These are phyloP conservation scores for Vitis hybrid DNA, from an alignment of 177 flowering plant genomes.

Conservation along the genomic window DNA sequence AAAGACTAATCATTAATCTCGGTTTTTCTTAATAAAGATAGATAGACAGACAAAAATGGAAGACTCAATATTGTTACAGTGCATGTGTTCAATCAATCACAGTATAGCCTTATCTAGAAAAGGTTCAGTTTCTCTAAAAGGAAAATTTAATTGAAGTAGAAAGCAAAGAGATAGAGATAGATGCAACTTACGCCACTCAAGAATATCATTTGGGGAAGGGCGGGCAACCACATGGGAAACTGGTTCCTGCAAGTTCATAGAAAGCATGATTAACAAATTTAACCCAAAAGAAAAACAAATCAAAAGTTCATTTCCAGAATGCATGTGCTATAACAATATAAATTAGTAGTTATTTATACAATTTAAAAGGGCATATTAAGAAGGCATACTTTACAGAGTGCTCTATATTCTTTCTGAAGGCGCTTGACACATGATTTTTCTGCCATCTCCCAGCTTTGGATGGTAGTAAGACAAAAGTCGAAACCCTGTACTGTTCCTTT, in stretches of 20 bases:
- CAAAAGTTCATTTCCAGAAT: background rate
- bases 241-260: constrained; percentile 67
- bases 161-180: background rate
- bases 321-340: background rate
- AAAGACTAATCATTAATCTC: too few relatives aligned
- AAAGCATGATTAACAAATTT: constrained; percentile 10
- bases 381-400: constrained; percentile 78
- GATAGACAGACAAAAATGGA: background rate
- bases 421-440: constrained; percentile 87
- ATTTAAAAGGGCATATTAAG: background rate
- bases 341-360: background rate
- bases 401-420: constrained; percentile 90
- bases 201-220: constrained; percentile 86
- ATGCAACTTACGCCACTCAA: constrained; percentile 93
- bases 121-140: background rate
- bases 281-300: background rate
- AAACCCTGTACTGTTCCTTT: background rate
- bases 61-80: background rate
- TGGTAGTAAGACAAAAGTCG: background rate
- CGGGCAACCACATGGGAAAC: constrained; percentile 90
- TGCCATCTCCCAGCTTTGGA: constrained; percentile 52
- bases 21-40: too few relatives aligned
- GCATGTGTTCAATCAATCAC: background rate
- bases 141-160: background rate
- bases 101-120: background rate